Conservation (phyloP, 176 grass and related monocot species). For the Thinopyrum elongatum region DNA sequence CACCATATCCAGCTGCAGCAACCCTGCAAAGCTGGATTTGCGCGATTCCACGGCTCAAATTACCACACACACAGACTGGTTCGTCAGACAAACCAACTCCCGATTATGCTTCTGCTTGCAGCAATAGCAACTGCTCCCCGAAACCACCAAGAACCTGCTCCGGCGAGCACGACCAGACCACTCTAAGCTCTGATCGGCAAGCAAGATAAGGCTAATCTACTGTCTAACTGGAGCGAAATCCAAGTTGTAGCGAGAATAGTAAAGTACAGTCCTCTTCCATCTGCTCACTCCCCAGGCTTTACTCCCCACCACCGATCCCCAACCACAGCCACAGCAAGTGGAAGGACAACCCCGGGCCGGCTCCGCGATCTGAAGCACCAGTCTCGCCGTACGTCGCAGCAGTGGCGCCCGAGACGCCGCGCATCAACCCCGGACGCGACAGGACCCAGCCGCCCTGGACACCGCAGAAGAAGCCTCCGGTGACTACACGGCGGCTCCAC, state of each 20-base stretch:
- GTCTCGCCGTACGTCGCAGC: background rate
- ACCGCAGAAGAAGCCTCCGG: slow-evolving; percentile 19
- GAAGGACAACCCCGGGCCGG: background rate
- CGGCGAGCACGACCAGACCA: background rate
- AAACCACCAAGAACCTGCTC: background rate
- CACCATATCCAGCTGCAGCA: slow-evolving; percentile 33
- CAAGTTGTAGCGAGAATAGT: background rate
- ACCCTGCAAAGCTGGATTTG: background rate
- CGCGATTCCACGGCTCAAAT: background rate
- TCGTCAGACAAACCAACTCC: background rate
- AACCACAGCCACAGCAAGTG: slow-evolving; percentile 45
- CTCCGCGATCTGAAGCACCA: background rate
- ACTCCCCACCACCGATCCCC: slow-evolving; percentile 51
- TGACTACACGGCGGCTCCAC: background rate
- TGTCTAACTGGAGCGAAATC: background rate
- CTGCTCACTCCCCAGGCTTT: slow-evolving; percentile 22
- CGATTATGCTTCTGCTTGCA: background rate
- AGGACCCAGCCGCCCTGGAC: background rate
- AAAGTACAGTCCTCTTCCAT: slow-evolving; percentile 47
- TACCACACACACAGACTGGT: background rate
- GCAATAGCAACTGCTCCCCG: background rate
- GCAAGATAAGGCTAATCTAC: background rate
- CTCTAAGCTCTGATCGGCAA: background rate
- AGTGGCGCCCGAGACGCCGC: slow-evolving; percentile 16
- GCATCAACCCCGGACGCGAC: slow-evolving; percentile 28